Conservation (phyloP, 805 yeast species). For the Cyberlindnera euphorbiiphila region DNA sequence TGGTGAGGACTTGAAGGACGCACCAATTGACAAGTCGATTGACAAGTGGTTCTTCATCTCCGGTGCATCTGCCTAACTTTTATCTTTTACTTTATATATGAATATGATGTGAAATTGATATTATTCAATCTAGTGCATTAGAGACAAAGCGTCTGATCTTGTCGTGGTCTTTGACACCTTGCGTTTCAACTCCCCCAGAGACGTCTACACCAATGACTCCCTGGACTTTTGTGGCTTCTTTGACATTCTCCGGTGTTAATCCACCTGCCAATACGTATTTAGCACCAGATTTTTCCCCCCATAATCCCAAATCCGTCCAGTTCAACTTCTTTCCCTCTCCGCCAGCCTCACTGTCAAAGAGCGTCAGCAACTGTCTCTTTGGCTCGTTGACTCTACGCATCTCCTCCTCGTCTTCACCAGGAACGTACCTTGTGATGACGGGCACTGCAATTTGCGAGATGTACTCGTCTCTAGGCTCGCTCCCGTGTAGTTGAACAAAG, state of each 20-base stretch:
- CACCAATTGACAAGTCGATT: slow-evolving; percentile 92
- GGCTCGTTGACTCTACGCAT: slow-evolving; percentile 30
- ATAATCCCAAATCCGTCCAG: slow-evolving; percentile 53
- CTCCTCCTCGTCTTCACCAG: slow-evolving; percentile 46
- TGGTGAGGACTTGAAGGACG: slow-evolving; percentile 72
- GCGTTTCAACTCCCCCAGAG: slow-evolving; percentile 87
- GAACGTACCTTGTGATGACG: slow-evolving; percentile 69
- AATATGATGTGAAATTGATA: background rate
- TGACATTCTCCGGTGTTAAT: slow-evolving; percentile 69
- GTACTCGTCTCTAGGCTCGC: slow-evolving; percentile 48
- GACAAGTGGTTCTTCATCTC: slow-evolving; percentile 99
- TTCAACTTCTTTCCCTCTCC: slow-evolving; percentile 84
- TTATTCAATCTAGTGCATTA: slow-evolving; percentile 38
- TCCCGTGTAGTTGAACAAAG: slow-evolving; percentile 86
- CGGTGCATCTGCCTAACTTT: slow-evolving; percentile 54
- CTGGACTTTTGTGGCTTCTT: slow-evolving; percentile 39
- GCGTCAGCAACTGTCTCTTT: slow-evolving; percentile 46
- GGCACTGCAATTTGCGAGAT: slow-evolving; percentile 42
- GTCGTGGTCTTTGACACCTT: slow-evolving; percentile 64
- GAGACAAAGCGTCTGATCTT: slow-evolving; percentile 60
- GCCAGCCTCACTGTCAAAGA: slow-evolving; percentile 85
- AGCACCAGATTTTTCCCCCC: slow-evolving; percentile 28
- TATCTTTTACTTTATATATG: background rate
- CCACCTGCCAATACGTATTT: slow-evolving; percentile 86
- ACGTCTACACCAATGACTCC: slow-evolving; percentile 92